phyloP scores from a whole-genome alignment of 306 rosid genomes.

The Trifolium pratense region DNA sequence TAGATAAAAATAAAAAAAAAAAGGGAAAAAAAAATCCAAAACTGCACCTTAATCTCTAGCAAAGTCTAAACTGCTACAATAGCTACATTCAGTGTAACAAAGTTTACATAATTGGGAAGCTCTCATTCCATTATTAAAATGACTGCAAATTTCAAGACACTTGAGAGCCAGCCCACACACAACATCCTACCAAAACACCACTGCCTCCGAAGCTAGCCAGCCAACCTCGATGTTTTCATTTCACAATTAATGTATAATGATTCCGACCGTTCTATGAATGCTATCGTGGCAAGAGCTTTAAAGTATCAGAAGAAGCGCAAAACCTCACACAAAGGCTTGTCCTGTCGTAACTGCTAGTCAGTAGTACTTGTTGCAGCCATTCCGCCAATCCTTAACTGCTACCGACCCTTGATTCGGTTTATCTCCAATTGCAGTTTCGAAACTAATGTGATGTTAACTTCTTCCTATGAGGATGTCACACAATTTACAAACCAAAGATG shows the following conservation, averaged over 20 bases:
- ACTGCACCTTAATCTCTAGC: not conserved
- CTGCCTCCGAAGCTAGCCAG: too few species aligned
- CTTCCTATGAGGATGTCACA: constrained; percentile 5
- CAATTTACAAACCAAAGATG: constrained; percentile 49
- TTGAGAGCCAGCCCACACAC: constrained; percentile 21
- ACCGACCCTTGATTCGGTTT: constrained; percentile 25
- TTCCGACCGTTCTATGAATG: not conserved
- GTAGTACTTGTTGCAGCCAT: constrained; percentile 27
- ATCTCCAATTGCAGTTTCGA: constrained; percentile 32
- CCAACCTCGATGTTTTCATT: constrained; percentile 15
- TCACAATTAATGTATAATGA: constrained; percentile 1
- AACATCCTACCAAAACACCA: too few species aligned
- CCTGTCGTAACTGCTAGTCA: constrained; percentile 15
- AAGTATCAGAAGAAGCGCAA: not conserved
- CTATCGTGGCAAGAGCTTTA: not conserved
- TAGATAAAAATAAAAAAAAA: too few species aligned
- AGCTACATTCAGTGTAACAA: constrained; percentile 11
- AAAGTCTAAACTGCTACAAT: constrained; percentile 10
- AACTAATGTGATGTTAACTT: constrained; percentile 27
- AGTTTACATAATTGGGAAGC: constrained; percentile 30
- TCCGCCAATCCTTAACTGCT: constrained; percentile 28
- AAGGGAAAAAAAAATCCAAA: not conserved
- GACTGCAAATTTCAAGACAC: constrained; percentile 25
- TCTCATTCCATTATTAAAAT: constrained; percentile 17
- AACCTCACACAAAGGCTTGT: not conserved